Base-by-base conservation (phyloP, 495 filamentous ascomycete species). In the Aspergillus bertholletiae region DNA sequence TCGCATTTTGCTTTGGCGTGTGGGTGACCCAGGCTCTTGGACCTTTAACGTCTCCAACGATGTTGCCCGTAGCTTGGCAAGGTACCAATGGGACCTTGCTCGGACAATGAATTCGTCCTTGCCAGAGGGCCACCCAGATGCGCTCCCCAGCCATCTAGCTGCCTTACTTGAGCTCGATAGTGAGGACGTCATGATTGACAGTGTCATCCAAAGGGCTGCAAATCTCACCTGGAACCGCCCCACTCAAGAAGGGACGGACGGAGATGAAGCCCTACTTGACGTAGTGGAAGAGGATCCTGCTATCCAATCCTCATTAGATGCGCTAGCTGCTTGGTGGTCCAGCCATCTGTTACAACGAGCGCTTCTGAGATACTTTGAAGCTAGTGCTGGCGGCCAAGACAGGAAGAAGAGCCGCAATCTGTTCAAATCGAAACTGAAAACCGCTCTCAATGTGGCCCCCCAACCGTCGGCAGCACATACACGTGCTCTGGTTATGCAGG, bases 281-380 rank as follows among this genome's bases (percentile, higher is more conserved):
- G 78, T 84, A 13, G 90, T 96, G 11, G 88, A 93, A 18, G 89
- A 93, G 32, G 93, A 97, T 60, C 81, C 83, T 37, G 86, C 92
- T 5, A 92, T 97, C 47, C 84, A 88, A 28, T 92, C 89, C 12
- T 89, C 92, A 7, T 81, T 96, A 54, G 93, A 97, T 66, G 91
- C 89, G 23, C 79, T 96, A 18, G 89, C 92, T 13, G 88, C 92
- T 1, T 96, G 92, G 93, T 93, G 84, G 75, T 95, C 91, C 1
- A 87, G 84, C 58, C 78, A 88, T 47, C 71, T 84, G n/a, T 71
- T 96, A 24, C 87, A 93, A 44, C 78, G 78, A 30, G 84, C 83
- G 7, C 80, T 97, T 21, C 68, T 85, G 23, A 73, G 72, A 20
- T 87, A 79, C 54, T 73, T 90, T 9, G 80, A 85, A 35, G 68